phyloP scores from a whole-genome alignment of 1,284 basidiomycete genomes.

The Coniferiporia weirii region DNA sequence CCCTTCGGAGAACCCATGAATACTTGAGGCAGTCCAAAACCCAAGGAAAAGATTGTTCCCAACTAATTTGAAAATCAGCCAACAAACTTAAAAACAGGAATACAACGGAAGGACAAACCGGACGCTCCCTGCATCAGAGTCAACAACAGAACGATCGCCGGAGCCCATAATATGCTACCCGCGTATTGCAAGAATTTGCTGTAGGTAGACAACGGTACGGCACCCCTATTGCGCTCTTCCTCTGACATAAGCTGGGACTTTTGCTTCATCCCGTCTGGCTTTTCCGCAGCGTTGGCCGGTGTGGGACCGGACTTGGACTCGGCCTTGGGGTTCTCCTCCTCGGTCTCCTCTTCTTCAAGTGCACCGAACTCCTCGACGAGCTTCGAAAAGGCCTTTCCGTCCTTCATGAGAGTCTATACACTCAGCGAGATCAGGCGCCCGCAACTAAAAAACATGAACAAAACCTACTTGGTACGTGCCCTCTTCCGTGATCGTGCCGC shows the following conservation, averaged over 20 bases:
- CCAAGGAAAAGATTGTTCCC: slow-evolving; percentile 37
- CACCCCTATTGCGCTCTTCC: slow-evolving; percentile 52
- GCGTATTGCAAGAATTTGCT: slow-evolving; percentile 43
- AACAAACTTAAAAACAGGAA: background rate
- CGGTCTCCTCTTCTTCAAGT: slow-evolving; percentile 32
- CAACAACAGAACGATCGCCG: slow-evolving; percentile 20
- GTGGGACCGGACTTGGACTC: slow-evolving; percentile 24
- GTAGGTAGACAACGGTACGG: slow-evolving; percentile 49
- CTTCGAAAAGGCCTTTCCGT: slow-evolving; percentile 48
- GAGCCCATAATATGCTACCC: slow-evolving; percentile 23
- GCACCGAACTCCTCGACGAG: slow-evolving; percentile 61
- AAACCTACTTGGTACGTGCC: slow-evolving; percentile 51
- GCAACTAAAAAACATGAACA: background rate
- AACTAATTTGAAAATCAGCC: slow-evolving; percentile 23
- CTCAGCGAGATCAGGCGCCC: background rate
- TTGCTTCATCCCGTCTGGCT: slow-evolving; percentile 25
- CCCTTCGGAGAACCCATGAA: slow-evolving; percentile 45
- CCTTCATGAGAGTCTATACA: slow-evolving; percentile 44
- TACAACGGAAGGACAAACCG: slow-evolving; percentile 22
- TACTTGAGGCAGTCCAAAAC: slow-evolving; percentile 35
- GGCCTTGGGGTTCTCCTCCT: slow-evolving; percentile 23
- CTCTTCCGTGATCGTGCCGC: slow-evolving; percentile 59
- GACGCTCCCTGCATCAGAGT: slow-evolving; percentile 20
- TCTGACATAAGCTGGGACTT: slow-evolving; percentile 42
- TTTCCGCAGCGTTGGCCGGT: slow-evolving; percentile 20